Percentiles rank a stretch among this genome's conserved stretches.
Evolutionary conservation across 208 protist species (phyloP).

Genomic region (Trypanosoma platydactyli): DNA sequence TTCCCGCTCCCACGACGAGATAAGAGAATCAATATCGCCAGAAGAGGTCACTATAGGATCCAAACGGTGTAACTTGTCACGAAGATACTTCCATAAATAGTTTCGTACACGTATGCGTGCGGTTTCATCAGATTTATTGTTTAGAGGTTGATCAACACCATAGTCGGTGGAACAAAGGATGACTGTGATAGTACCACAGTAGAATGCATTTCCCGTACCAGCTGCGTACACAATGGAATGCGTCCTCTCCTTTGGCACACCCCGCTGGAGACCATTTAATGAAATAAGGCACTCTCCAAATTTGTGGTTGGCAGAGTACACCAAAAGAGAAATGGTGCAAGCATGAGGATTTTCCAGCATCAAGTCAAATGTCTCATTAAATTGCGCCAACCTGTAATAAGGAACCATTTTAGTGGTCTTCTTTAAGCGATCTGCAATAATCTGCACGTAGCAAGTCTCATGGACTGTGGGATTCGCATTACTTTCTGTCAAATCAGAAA

Average conservation of each 20-base stretch:
- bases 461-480: slow-evolving; percentile 41
- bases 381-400: slow-evolving; percentile 52
- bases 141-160: slow-evolving; percentile 39
- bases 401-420: slow-evolving; percentile 32
- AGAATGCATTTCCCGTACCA: slow-evolving; percentile 62
- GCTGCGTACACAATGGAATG: slow-evolving; percentile 67
- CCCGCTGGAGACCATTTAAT: slow-evolving; percentile 53
- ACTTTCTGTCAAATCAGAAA: slow-evolving; percentile 46
- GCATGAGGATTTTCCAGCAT: slow-evolving; percentile 34
- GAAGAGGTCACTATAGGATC: slow-evolving; percentile 64
- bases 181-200: slow-evolving; percentile 50
- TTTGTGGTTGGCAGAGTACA: slow-evolving; percentile 52
- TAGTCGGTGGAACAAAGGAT: slow-evolving; percentile 51
- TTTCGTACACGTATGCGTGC: slow-evolving; percentile 62
- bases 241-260: slow-evolving; percentile 49
- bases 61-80: slow-evolving; percentile 78
- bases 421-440: slow-evolving; percentile 31
- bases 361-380: slow-evolving; percentile 61
- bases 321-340: slow-evolving; percentile 43
- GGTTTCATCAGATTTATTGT: slow-evolving; percentile 33
- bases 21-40: slow-evolving; percentile 54
- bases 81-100: slow-evolving; percentile 77
- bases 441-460: slow-evolving; percentile 52
- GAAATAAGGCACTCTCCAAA: slow-evolving; percentile 63
- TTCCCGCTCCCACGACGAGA: slow-evolving; percentile 51